Percentiles rank a stretch among this genome's conserved stretches.
phyloP scores from a whole-genome alignment of 176 grass and related monocot genomes.

The barley (Hordeum vulgare) region MorexV3_pseudomolecules_assembly NC_058524.1:242611592-242612091 shows the following conservation, averaged over 20 bases:
- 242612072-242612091: slow-evolving; percentile 80
- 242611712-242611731: neutral
- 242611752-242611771: no score
- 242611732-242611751: neutral
- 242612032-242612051: slow-evolving; percentile 96
- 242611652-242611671: neutral
- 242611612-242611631: neutral
- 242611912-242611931: neutral
- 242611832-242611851: no score
- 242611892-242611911: neutral
- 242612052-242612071: slow-evolving; percentile 74
- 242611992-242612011: slow-evolving; percentile 89
- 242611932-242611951: slow-evolving; percentile 10
- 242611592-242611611: neutral
- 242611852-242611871: neutral
- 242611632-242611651: neutral
- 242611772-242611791: no score
- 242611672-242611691: neutral
- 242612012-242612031: slow-evolving; percentile 86
- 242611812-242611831: no score
- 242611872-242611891: neutral
- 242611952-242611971: slow-evolving; percentile 51
- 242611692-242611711: neutral
- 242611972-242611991: slow-evolving; percentile 93
- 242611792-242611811: no score